Evolutionary conservation across 768 basidiomycete species (phyloP).

Genomic region (Auriscalpium orientale): DNA sequence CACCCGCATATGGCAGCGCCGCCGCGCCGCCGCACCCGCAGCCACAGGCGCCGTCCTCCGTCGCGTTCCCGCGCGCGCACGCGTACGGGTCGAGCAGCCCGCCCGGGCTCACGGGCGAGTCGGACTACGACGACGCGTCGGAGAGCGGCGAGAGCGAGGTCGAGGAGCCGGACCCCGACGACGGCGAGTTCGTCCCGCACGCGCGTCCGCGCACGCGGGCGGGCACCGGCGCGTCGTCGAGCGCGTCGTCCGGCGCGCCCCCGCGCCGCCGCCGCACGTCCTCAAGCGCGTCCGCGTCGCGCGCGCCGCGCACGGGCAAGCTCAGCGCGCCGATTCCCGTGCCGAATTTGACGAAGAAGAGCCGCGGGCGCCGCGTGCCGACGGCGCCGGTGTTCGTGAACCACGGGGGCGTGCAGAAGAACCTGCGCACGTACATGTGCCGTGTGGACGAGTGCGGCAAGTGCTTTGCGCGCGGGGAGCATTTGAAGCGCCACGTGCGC

Average conservation of each 20-base stretch:
- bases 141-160: conserved; percentile 13
- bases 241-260: background rate
- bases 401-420: conserved; percentile 22
- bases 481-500: conserved; percentile 81
- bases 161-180: conserved; percentile 9
- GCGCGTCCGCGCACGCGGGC: background rate
- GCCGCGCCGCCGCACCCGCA: background rate
- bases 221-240: background rate
- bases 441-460: conserved; percentile 79
- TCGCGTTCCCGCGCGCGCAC: background rate
- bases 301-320: conserved; percentile 19
- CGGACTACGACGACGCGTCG: conserved; percentile 9
- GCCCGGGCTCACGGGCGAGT: conserved; percentile 10
- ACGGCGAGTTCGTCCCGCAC: conserved; percentile 9
- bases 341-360: conserved; percentile 74
- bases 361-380: conserved; percentile 70
- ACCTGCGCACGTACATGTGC: conserved; percentile 50
- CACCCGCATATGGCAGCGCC: background rate
- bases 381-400: conserved; percentile 30
- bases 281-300: conserved; percentile 8
- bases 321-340: conserved; percentile 60
- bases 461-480: conserved; percentile 83
- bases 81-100: conserved; percentile 11
- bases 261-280: conserved; percentile 9
- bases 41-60: background rate